Conservation (phyloP, 345 rosid species). For the Sapria himalayana region DNA sequence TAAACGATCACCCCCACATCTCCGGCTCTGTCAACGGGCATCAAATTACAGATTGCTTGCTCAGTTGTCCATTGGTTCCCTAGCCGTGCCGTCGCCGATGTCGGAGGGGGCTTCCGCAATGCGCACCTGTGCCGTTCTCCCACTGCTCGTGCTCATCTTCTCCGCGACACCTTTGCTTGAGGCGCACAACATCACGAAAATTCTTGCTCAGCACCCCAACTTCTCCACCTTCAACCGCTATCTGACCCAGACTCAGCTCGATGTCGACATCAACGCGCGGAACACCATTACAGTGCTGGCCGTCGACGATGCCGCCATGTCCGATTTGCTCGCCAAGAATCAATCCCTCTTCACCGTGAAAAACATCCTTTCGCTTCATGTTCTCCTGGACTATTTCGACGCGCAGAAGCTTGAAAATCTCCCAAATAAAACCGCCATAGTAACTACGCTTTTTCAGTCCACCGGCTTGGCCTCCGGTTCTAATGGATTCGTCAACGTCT, state of each 20-base stretch:
- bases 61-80: too few relatives aligned
- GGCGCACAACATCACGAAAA: conserved; percentile 61
- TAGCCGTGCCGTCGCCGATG: too few relatives aligned
- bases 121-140: too few relatives aligned
- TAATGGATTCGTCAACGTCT: conserved; percentile 76
- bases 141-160: conserved; percentile 15
- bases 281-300: conserved; percentile 81
- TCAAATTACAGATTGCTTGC: too few relatives aligned
- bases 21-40: too few relatives aligned
- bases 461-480: conserved; percentile 71
- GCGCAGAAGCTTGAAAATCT: conserved; percentile 85
- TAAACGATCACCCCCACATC: too few relatives aligned
- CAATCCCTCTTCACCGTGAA: conserved; percentile 50
- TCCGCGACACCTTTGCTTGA: conserved; percentile 10
- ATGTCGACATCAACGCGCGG: conserved; percentile 58
- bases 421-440: conserved; percentile 60
- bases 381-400: conserved; percentile 87
- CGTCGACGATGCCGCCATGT: conserved; percentile 68
- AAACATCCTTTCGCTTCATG: conserved; percentile 74
- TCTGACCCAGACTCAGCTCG: conserved; percentile 67
- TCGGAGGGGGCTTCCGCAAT: too few relatives aligned
- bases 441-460: conserved; percentile 84
- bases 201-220: conserved; percentile 44
- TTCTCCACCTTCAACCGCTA: conserved; percentile 79
- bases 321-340: conserved; percentile 30